Evolutionary conservation across 2,329 filamentous ascomycete genomes (phyloP), one percentile per base, ranked within the genome.

Genomic region (Verticillium dahliae): DNA sequence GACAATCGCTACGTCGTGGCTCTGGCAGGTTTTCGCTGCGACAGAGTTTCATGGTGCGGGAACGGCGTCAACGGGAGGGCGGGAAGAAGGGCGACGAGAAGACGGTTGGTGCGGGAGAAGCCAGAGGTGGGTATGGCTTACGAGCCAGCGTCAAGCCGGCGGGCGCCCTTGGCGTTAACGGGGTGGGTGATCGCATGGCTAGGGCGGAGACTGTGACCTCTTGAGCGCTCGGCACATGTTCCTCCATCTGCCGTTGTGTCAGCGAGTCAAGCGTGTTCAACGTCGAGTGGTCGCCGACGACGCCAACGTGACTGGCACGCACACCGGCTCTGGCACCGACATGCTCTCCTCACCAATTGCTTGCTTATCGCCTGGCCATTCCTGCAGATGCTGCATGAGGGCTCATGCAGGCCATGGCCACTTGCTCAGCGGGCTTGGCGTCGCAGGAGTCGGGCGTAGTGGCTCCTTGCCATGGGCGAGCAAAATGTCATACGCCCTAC

Each of bases 311-410:
- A 18, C 45, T 22, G 45, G 18, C 45, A 52, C 45, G 45, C 18
- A 52, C 45, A 52, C 45, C 45, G 18, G 35, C 34, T 15, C 4
- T 22, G 10, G 14, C 9, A 3, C 57, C n/a, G 34, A 11, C 15
- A 38, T 22, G 57, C 27, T 18, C 57, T 63, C 50, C 56, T 57
- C 39, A 50, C 64, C 64, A 65, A 65, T 61, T 63, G 54, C 55
- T 63, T 39, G 56, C 35, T 22, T 56, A 38, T 56, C n/a, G 13
- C 54, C 56, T 64, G 15, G 55, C 34, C 35, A 34, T 56, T 27
- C 58, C 60, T 65, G 64, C 64, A 60, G 59, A 54, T 37, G 54
- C 39, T 61, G 64, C 64, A 65, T 62, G 57, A 64, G 34, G 62
- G 52, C 54, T 52, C 60, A 31, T 65, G 64, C 64, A 60, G 45